Conservation (phyloP, 2,329 filamentous ascomycete species). For the Alternaria arborescens region DNA sequence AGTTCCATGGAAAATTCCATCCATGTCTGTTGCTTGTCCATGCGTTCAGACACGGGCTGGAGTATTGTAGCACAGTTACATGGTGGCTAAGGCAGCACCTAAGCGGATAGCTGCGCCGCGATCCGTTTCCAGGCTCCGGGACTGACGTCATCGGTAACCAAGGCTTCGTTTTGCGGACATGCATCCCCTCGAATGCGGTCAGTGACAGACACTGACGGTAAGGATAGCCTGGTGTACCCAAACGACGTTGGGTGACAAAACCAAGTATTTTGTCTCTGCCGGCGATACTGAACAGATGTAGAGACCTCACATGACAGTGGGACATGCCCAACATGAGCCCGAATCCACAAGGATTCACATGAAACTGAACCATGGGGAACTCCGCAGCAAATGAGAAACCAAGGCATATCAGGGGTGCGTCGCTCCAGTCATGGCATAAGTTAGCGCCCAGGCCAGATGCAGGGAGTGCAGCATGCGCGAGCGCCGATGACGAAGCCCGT, state of each 20-base stretch:
- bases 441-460: slow-evolving; percentile 21
- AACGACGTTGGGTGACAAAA: slow-evolving; percentile 11
- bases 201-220: slow-evolving; percentile 22
- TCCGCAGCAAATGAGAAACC: slow-evolving; percentile 22
- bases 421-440: slow-evolving; percentile 22
- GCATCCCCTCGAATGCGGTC: slow-evolving; percentile 25
- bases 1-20: neutral
- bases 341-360: slow-evolving; percentile 12
- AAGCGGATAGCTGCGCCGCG: slow-evolving; percentile 11
- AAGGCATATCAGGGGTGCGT: slow-evolving; percentile 12
- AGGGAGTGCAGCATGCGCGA: slow-evolving; percentile 15
- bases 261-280: neutral
- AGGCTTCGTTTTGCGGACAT: slow-evolving; percentile 10
- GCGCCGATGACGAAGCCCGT: slow-evolving; percentile 42
- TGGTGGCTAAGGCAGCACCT: slow-evolving; percentile 24
- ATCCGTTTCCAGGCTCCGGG: slow-evolving; percentile 5
- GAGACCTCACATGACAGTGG: neutral
- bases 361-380: slow-evolving; percentile 5
- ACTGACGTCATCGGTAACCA: slow-evolving; percentile 32
- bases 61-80: slow-evolving; percentile 2
- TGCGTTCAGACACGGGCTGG: neutral
- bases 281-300: slow-evolving; percentile 1
- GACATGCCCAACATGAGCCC: slow-evolving; percentile 29
- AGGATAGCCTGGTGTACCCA: slow-evolving; percentile 27
- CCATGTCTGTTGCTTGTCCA: neutral